Evolutionary conservation across 2,329 filamentous ascomycete genomes (phyloP).

Genomic region (Talaromyces sp.): DNA sequence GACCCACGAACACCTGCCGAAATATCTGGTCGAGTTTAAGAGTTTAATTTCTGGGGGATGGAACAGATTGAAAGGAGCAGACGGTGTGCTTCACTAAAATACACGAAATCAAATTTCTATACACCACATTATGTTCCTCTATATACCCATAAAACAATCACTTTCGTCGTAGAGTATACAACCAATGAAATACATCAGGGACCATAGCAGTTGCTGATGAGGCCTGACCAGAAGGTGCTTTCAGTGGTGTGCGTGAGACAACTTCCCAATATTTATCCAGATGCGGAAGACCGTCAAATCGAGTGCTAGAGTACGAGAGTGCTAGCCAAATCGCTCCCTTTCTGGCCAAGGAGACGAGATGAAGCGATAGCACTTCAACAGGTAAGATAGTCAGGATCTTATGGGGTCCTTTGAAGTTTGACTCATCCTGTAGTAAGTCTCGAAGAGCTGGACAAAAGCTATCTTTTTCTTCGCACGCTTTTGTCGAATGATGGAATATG

Average conservation of each 20-base stretch:
- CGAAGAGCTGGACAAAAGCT: background rate
- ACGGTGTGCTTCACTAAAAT: background rate
- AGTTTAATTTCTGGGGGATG: background rate
- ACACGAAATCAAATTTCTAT: background rate
- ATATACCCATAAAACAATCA: background rate
- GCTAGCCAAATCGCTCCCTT: constrained; percentile 30
- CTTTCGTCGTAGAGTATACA: constrained; percentile 29
- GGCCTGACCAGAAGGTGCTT: constrained; percentile 30
- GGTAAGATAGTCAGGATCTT: constrained; percentile 26
- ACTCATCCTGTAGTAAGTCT: background rate
- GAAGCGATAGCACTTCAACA: constrained; percentile 35
- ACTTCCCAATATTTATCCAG: constrained; percentile 29
- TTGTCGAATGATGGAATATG: constrained; percentile 15
- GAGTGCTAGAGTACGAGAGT: constrained; percentile 34
- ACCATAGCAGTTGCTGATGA: constrained; percentile 28
- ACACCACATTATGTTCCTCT: no score
- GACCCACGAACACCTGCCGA: no score
- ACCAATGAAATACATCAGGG: constrained; percentile 37
- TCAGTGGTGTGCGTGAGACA: constrained; percentile 29
- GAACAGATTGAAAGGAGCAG: background rate
- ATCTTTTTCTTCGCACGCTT: background rate
- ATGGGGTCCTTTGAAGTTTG: background rate
- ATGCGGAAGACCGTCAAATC: constrained; percentile 30
- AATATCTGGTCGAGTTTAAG: background rate
- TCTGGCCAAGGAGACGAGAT: constrained; percentile 30